Percentiles rank a stretch among this genome's conserved stretches.
phyloP scores from a whole-genome alignment of 2,329 filamentous ascomycete species.

The Xylogone sp. region DNA sequence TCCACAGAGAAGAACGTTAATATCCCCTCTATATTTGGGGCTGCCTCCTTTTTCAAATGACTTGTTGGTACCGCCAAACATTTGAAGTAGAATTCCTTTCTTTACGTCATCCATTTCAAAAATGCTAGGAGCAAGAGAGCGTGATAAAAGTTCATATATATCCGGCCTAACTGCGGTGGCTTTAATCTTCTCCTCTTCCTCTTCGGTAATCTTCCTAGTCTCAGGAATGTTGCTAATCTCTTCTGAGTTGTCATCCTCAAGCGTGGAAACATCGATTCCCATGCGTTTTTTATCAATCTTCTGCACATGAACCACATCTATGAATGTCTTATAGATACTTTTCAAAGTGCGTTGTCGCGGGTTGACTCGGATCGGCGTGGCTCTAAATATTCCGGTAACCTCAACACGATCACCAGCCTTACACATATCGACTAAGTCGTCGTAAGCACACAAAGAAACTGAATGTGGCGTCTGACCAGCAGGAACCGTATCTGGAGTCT shows the following conservation, averaged over 20 bases:
- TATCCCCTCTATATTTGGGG: slow-evolving; percentile 93
- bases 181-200: slow-evolving; percentile 87
- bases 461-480: slow-evolving; percentile 97
- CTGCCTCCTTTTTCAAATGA: slow-evolving; percentile 94
- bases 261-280: slow-evolving; percentile 84
- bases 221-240: slow-evolving; percentile 72
- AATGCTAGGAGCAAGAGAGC: slow-evolving; percentile 89
- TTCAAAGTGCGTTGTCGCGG: slow-evolving; percentile 90
- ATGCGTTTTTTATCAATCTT: slow-evolving; percentile 95
- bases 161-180: slow-evolving; percentile 75
- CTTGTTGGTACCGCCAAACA: slow-evolving; percentile 98
- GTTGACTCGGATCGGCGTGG: slow-evolving; percentile 89
- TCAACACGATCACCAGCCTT: slow-evolving; percentile 96
- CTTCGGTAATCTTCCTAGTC: slow-evolving; percentile 74
- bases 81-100: slow-evolving; percentile 93
- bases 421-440: slow-evolving; percentile 95
- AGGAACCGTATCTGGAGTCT: slow-evolving; percentile 91
- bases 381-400: slow-evolving; percentile 95
- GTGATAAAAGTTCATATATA: slow-evolving; percentile 87
- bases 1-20: slow-evolving; percentile 94
- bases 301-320: slow-evolving; percentile 92
- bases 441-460: slow-evolving; percentile 92
- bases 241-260: slow-evolving; percentile 69
- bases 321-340: slow-evolving; percentile 95
- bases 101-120: slow-evolving; percentile 99